Evolutionary conservation across 2,329 filamentous ascomycete species (phyloP).

Genomic region (Rhinocladiella mackenziei): DNA sequence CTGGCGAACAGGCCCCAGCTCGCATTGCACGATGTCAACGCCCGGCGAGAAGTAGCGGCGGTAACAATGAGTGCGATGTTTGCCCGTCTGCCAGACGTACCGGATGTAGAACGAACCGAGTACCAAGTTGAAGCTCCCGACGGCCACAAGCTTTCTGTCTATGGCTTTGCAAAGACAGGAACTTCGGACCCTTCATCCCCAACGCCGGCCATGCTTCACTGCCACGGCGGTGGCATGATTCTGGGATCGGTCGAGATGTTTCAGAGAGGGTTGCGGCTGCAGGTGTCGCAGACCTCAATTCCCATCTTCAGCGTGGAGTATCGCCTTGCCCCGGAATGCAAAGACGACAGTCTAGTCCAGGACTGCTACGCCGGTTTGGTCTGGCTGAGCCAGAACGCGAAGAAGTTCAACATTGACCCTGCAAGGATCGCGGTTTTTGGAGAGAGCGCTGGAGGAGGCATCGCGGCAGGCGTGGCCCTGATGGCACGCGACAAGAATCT

Average conservation of each 20-base stretch:
- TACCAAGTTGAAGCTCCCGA: constrained; percentile 26
- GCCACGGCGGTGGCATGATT: constrained; percentile 32
- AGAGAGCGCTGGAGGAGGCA: constrained; percentile 43
- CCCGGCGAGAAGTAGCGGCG: constrained; percentile 8
- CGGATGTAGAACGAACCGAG: constrained; percentile 22
- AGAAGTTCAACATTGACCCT: constrained; percentile 41
- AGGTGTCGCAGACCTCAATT: constrained; percentile 25
- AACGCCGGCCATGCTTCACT: constrained; percentile 29
- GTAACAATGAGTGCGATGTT: constrained; percentile 11
- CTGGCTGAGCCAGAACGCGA: constrained; percentile 40
- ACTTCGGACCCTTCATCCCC: constrained; percentile 28
- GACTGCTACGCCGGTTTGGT: constrained; percentile 34
- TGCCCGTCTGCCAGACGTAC: constrained; percentile 14
- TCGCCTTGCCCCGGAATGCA: constrained; percentile 30
- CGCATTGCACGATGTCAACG: constrained; percentile 23
- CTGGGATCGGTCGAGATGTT: constrained; percentile 23
- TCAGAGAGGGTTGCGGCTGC: constrained; percentile 10
- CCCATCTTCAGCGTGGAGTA: constrained; percentile 32
- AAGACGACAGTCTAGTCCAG: constrained; percentile 28
- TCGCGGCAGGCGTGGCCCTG: constrained; percentile 40
- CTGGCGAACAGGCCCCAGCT: constrained; percentile 14
- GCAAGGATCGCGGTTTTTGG: constrained; percentile 42
- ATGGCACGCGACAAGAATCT: constrained; percentile 37
- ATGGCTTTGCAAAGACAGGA: constrained; percentile 29
- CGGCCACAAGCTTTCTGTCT: constrained; percentile 26